Evolutionary conservation across 257 asterid genomes (phyloP).

Genomic region (Plectranthus barbatus): DNA sequence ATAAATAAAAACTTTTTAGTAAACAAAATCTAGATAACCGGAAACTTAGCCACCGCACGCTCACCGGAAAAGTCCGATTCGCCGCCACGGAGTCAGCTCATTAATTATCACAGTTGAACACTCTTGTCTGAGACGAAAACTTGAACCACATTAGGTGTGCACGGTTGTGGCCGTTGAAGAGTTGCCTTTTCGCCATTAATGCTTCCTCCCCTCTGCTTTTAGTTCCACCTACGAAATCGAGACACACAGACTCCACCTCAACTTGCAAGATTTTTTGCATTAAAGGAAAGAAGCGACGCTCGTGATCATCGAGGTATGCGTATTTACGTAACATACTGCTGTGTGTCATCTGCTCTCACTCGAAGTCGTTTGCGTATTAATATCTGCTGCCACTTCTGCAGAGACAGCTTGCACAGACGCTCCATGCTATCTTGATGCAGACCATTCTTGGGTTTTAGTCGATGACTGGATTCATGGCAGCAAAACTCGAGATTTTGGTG

Average conservation of each 20-base stretch:
- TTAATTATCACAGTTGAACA: no score
- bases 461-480: conserved; percentile 18
- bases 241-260: neutral
- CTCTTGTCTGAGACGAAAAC: no score
- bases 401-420: neutral
- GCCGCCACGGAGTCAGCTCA: neutral
- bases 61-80: no score
- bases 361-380: neutral
- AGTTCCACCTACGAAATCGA: neutral
- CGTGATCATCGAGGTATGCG: conserved; percentile 26
- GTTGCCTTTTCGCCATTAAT: conserved; percentile 23
- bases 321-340: conserved; percentile 10
- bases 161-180: conserved; percentile 23
- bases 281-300: conserved; percentile 16
- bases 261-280: neutral
- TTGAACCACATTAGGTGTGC: conserved; percentile 2
- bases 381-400: conserved; percentile 7
- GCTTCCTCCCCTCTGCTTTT: neutral
- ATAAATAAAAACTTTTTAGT: no score
- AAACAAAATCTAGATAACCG: no score
- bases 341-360: neutral
- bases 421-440: no score
- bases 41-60: no score
- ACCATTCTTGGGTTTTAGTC: neutral
- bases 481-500: conserved; percentile 13